Conservation (phyloP, 2,329 filamentous ascomycete genomes). For the Phaeosphaeriaceae sp. region DNA sequence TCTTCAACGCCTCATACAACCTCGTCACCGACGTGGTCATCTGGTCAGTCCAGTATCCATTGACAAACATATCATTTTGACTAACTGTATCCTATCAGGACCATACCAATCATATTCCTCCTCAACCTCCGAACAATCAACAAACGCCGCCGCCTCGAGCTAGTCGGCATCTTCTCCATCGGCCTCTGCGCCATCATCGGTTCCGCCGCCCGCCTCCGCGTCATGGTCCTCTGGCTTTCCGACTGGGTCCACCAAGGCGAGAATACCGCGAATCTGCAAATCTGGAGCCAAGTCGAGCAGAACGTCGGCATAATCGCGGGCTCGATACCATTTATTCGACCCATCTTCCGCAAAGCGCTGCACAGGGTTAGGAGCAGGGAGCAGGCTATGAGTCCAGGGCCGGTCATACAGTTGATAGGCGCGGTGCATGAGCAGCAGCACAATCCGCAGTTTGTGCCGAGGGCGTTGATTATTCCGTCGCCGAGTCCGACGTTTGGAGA, state of each 20-base stretch:
- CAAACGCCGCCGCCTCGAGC: constrained; percentile 56
- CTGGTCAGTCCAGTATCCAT: not conserved
- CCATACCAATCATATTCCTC: constrained; percentile 54
- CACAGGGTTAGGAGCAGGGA: constrained; percentile 8
- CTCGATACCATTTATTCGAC: constrained; percentile 42
- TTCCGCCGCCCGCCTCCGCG: constrained; percentile 36
- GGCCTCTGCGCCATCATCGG: constrained; percentile 40
- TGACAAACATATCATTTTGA: not conserved
- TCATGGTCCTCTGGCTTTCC: constrained; percentile 36
- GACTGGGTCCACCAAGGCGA: constrained; percentile 17
- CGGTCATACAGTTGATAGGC: constrained; percentile 16
- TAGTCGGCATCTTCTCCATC: constrained; percentile 48
- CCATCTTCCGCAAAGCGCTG: constrained; percentile 26
- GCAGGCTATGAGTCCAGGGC: constrained; percentile 20
- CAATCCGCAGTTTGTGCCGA: constrained; percentile 10
- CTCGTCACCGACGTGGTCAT: constrained; percentile 35
- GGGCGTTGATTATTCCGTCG: constrained; percentile 34
- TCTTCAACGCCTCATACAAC: constrained; percentile 49
- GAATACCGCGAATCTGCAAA: constrained; percentile 28
- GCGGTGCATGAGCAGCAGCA: constrained; percentile 8
- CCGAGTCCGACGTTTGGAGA: constrained; percentile 26
- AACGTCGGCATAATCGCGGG: constrained; percentile 39
- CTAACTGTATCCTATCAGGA: constrained; percentile 16
- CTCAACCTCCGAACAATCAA: constrained; percentile 54
- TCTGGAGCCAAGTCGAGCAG: constrained; percentile 43